These are phyloP conservation scores for Scedosporium dehoogii DNA, from an alignment of 2,329 filamentous ascomycete genomes.

Conservation along the genomic window DNA sequence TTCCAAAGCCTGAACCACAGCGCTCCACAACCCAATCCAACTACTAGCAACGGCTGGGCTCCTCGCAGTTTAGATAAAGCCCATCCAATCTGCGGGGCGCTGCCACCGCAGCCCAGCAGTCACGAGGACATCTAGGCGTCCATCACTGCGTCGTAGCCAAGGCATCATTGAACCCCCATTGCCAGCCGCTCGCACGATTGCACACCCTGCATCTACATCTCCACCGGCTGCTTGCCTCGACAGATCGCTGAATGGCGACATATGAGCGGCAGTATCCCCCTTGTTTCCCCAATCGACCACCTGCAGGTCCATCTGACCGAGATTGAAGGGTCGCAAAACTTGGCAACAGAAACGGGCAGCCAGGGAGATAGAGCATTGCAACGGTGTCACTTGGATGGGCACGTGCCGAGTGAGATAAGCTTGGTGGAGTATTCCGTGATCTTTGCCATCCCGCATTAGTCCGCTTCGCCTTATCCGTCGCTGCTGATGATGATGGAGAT, in stretches of 20 bases:
- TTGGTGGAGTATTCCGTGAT: neutral
- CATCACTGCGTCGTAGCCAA: neutral
- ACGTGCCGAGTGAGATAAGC: neutral
- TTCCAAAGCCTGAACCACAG: no score
- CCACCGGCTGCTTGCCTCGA: neutral
- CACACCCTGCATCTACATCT: neutral
- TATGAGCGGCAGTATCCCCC: neutral
- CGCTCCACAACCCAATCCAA: no score
- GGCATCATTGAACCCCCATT: neutral
- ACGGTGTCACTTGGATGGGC: neutral
- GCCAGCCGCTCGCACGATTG: neutral
- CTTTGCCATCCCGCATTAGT: neutral
- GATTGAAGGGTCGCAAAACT: neutral
- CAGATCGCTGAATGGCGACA: neutral
- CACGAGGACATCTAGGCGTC: no score
- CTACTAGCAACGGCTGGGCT: no score
- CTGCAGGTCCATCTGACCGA: neutral
- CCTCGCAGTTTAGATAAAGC: no score
- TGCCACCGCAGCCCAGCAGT: no score
- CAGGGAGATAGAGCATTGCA: neutral
- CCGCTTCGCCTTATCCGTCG: neutral
- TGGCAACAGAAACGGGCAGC: neutral
- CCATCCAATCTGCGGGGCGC: no score
- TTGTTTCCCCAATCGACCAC: neutral
- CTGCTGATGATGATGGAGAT: neutral